Evolutionary conservation across 2,329 filamentous ascomycete species (phyloP), one percentile per base, ranked within the genome.

Genomic region (Pseudocercospora musae): DNA sequence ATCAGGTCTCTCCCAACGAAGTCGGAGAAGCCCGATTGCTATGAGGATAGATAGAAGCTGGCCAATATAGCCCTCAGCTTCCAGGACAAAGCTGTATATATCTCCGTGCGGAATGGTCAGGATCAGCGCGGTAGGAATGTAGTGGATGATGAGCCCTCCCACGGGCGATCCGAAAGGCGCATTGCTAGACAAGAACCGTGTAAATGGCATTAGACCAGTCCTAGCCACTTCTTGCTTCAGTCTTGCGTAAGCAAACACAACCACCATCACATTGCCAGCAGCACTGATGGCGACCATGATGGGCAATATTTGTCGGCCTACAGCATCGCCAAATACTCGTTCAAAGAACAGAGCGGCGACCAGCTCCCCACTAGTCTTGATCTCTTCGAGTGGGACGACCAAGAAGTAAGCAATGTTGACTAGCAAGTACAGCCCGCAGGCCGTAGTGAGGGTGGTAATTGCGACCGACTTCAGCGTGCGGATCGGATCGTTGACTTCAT

Each of bases 211-310:
- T 60, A 91, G 86, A 0, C 89, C 89, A 69, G 90, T 87, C 18
- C 87, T 81, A 2, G 88, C 89, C 58, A 91, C 86, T 71, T 91
- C 88, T 71, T 91, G 88, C 68, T 90, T 90, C 2, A 90, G 75
- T 2, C 88, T 84, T 4, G 87, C 84, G 73, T 88, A 74, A 1
- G 87, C 82, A 72, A 90, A 91, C 0, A 86, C 86, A 1, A 89
- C 87, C 0, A 89, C 87, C 82, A 91, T 87, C 13, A 91, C 88
- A 71, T 91, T 91, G 0, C 88, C 89, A 1, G 81, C 84, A 0
- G 87, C 87, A 1, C 87, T 89, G 23, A 89, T 75, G 0, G 88
- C 88, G 33, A 91, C 86, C 0, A 85, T 84, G 8, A 89, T 73
- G 0, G 87, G 85, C 2, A 90, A 76, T 1, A 89, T 75, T 1